phyloP scores from a whole-genome alignment of 1,139 yeast species.

The Candida buenavistaensis region DNA sequence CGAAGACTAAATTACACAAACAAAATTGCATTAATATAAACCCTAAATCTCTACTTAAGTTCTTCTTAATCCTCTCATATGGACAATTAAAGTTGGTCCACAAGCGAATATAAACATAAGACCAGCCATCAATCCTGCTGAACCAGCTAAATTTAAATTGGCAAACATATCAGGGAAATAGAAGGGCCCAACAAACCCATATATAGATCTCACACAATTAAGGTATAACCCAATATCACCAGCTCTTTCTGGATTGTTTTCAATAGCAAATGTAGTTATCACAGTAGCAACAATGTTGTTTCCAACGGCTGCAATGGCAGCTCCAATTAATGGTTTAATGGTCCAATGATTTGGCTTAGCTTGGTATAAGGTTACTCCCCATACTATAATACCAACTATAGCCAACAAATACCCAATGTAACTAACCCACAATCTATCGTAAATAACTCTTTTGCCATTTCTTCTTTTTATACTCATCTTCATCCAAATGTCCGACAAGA shows the following conservation, averaged over 20 bases:
- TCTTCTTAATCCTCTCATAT: too few species aligned
- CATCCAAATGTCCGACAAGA: conserved; percentile 29
- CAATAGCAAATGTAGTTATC: conserved; percentile 21
- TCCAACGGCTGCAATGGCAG: conserved; percentile 25
- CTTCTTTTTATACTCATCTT: conserved; percentile 14
- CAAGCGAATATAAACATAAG: too few species aligned
- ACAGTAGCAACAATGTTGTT: conserved; percentile 25
- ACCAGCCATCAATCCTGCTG: too few species aligned
- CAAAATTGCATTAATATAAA: neutral
- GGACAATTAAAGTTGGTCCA: too few species aligned
- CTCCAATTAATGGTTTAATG: conserved; percentile 26
- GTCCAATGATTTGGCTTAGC: conserved; percentile 22
- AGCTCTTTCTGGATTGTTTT: conserved; percentile 15
- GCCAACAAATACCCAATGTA: conserved; percentile 22
- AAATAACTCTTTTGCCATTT: conserved; percentile 17
- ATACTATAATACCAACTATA: conserved; percentile 24
- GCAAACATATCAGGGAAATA: conserved; percentile 25
- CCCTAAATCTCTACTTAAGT: too few species aligned
- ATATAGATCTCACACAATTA: conserved; percentile 17
- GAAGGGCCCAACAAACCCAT: conserved; percentile 25
- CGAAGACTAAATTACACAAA: neutral
- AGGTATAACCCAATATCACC: conserved; percentile 19
- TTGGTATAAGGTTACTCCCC: conserved; percentile 21
- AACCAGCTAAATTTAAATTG: conserved; percentile 15
- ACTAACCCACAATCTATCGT: conserved; percentile 22